Evolutionary conservation across 306 rosid genomes (phyloP).

Genomic region (Cyamopsis tetragonoloba): DNA sequence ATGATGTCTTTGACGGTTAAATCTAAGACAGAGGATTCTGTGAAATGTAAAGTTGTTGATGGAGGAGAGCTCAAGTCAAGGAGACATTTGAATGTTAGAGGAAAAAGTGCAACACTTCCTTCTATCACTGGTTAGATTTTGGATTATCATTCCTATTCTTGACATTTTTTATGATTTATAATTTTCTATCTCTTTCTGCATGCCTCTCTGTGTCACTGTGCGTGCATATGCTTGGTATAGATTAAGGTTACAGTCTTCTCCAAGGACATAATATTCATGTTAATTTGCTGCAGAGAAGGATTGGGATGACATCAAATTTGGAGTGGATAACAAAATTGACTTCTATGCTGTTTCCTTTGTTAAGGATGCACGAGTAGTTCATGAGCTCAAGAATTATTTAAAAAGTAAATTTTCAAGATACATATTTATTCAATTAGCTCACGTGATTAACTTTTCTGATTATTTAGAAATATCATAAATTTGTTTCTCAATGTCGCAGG

Average conservation of each 20-base stretch:
- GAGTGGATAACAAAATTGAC: constrained; percentile 93
- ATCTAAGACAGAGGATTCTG: constrained; percentile 79
- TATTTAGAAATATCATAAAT: neutral
- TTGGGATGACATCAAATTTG: constrained; percentile 99
- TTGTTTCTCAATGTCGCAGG: constrained; percentile 47
- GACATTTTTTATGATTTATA: neutral
- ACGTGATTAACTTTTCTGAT: neutral
- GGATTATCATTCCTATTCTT: constrained; percentile 2
- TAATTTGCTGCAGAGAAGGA: constrained; percentile 82
- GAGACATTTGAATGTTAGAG: constrained; percentile 94
- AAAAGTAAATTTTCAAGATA: constrained; percentile 43
- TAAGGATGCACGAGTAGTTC: constrained; percentile 92
- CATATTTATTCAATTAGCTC: neutral
- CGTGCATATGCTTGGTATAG: neutral
- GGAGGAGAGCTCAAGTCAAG: constrained; percentile 98
- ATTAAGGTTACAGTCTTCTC: neutral
- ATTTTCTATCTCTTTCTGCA: neutral
- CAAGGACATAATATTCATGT: constrained; percentile 14
- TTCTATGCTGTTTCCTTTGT: constrained; percentile 98
- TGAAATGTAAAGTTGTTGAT: constrained; percentile 93
- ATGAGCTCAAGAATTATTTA: constrained; percentile 85
- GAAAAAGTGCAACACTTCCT: constrained; percentile 95
- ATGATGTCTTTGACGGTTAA: constrained; percentile 89
- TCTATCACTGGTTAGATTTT: constrained; percentile 83
- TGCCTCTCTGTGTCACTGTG: neutral